Conservation (phyloP, 2,329 filamentous ascomycete genomes). For the Fusarium veterinarium region DNA sequence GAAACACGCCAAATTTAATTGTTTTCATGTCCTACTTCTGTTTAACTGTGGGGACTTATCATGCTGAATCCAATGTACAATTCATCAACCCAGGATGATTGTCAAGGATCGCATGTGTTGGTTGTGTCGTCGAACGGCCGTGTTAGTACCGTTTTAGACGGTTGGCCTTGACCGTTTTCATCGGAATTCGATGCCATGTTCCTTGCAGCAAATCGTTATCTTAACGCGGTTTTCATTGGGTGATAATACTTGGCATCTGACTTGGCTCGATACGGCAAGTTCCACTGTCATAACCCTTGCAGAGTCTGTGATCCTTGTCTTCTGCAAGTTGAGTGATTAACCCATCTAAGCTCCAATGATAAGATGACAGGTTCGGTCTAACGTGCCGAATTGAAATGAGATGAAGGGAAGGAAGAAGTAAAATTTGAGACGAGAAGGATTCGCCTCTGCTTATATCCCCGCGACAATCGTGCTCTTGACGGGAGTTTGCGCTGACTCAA, state of each 20-base stretch:
- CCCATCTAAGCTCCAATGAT: background rate
- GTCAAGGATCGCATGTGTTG: slow-evolving; percentile 1
- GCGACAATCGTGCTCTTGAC: background rate
- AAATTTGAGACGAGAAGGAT: background rate
- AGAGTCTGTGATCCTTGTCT: background rate
- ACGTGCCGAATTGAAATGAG: slow-evolving; percentile 20
- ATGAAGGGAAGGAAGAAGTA: background rate
- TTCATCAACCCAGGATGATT: background rate
- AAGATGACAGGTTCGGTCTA: background rate
- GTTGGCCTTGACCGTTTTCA: slow-evolving; percentile 5
- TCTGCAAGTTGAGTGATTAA: slow-evolving; percentile 20
- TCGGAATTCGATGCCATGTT: slow-evolving; percentile 1
- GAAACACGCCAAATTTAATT: background rate
- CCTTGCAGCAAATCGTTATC: slow-evolving; percentile 26
- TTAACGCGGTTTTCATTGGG: slow-evolving; percentile 9
- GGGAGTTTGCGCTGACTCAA: background rate
- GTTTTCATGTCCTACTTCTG: background rate
- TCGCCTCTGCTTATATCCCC: background rate
- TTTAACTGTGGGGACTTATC: background rate
- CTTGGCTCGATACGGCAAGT: slow-evolving; percentile 19
- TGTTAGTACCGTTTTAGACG: slow-evolving; percentile 9
- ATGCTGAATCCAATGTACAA: background rate
- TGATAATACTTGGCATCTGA: slow-evolving; percentile 2
- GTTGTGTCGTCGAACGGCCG: background rate
- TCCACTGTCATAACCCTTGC: slow-evolving; percentile 9